Evolutionary conservation across 1,284 basidiomycete genomes (phyloP), one percentile per base, ranked within the genome.

Genomic region (Cutaneotrichosporon mucoides): DNA sequence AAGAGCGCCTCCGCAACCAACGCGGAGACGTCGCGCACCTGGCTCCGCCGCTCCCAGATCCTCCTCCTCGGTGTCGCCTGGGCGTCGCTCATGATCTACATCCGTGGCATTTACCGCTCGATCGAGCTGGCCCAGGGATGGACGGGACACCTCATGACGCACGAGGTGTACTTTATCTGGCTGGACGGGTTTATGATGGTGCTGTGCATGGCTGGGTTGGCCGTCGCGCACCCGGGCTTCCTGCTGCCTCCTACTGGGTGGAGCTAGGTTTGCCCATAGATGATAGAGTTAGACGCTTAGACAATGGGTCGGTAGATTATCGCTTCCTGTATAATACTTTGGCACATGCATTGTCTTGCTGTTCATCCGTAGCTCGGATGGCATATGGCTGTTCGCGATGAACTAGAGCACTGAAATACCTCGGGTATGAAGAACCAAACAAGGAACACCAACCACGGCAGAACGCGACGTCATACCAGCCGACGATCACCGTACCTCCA

Each of bases 101-200:
- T 71, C 43, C 66, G 76, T 62, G 75, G 71, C 47, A 66, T 75
- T 43, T 75, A 71, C 60, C 68, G 73, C 56, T 67, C 72, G 1
- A 65, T 73, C 55, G 73, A 75, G 62, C 66, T 75, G 42, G 47
- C 59, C 4, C 66, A 71, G 52, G 73, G 73, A 36, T 73, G 72
- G 73, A 52, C 16, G 9, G 66, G 67, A 1, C 46, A 59, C 24
- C 36, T 70, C 12, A 66, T 66, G 42, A 66, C 64, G 6, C 62
- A 66, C 55, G 68, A 65, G 56, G 58, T 61, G n/a, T 70, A 65
- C 66, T 69, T 69, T 50, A 62, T 66, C 50, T 70, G 66, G 60
- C 62, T 73, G 35, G 71, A 73, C 57, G 71, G 71, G 11, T 64
- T 72, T 48, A 60, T 64, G 42, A 70, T 72, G 68, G 63, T 66